Evolutionary conservation across 805 yeast species (phyloP).

Genomic region (Komagataella phaffii): DNA sequence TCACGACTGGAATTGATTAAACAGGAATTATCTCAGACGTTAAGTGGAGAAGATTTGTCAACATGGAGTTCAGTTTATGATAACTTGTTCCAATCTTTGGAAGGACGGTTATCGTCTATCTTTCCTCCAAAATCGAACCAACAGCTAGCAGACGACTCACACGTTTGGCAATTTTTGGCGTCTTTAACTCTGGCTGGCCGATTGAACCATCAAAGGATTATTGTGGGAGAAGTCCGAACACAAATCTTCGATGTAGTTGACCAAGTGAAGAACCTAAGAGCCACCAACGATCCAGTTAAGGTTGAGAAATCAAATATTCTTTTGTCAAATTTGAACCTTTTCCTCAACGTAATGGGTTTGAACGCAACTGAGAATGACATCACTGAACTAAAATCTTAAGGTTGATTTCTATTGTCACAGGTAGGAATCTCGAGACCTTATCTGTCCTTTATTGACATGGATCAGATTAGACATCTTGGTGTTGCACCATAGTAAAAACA

Average conservation of each 20-base stretch:
- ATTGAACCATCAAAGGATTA: conserved; percentile 79
- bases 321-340: conserved; percentile 74
- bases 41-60: conserved; percentile 38
- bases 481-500: too few species aligned
- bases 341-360: conserved; percentile 92
- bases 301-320: conserved; percentile 40
- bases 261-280: conserved; percentile 42
- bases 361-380: conserved; percentile 86
- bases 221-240: conserved; percentile 88
- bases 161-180: conserved; percentile 95
- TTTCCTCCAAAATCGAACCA: conserved; percentile 53
- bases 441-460: too few species aligned
- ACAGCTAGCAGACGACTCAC: conserved; percentile 50
- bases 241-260: conserved; percentile 83
- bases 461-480: too few species aligned
- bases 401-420: neutral
- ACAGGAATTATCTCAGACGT: conserved; percentile 50
- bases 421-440: too few species aligned
- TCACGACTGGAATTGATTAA: conserved; percentile 86
- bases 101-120: conserved; percentile 60
- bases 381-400: conserved; percentile 44
- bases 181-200: conserved; percentile 86
- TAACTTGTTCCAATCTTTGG: conserved; percentile 64
- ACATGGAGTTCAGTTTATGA: conserved; percentile 78
- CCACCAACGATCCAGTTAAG: conserved; percentile 16